These are phyloP conservation scores for Hymenoscyphus fructigenus DNA, from an alignment of 2,329 filamentous ascomycete species.

Conservation along the genomic window DNA sequence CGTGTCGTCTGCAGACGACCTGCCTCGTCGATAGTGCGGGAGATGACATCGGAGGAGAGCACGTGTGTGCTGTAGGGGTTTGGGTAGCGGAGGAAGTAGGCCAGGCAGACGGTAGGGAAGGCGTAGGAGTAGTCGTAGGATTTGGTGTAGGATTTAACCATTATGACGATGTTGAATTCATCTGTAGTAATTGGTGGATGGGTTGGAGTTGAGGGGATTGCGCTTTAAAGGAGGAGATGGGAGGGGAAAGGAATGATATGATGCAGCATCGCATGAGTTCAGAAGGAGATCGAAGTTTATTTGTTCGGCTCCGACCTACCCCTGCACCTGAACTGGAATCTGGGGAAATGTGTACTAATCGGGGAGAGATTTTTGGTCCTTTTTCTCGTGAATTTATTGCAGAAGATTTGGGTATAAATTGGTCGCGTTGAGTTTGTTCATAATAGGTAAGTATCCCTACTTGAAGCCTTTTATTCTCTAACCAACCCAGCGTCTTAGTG, in stretches of 20 bases:
- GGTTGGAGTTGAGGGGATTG: constrained; percentile 8
- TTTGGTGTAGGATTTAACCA: constrained; percentile 46
- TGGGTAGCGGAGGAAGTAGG: constrained; percentile 86
- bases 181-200: constrained; percentile 18
- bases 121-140: constrained; percentile 76
- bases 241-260: constrained; percentile 16
- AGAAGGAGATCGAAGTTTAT: constrained; percentile 13
- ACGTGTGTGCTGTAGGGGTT: constrained; percentile 84
- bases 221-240: constrained; percentile 11
- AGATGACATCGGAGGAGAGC: constrained; percentile 79
- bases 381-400: not conserved
- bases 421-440: too few relatives aligned
- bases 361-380: not conserved
- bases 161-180: constrained; percentile 26
- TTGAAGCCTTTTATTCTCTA: too few relatives aligned
- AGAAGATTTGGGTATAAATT: not conserved
- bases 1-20: constrained; percentile 76
- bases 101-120: constrained; percentile 81
- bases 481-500: not conserved
- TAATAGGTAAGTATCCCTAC: too few relatives aligned
- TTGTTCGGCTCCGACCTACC: constrained; percentile 11
- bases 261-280: constrained; percentile 7
- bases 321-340: constrained; percentile 17
- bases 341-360: constrained; percentile 20
- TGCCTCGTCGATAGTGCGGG: constrained; percentile 70